Conservation (phyloP, 2,329 filamentous ascomycete genomes). For the Zopfia rhizophila region DNA sequence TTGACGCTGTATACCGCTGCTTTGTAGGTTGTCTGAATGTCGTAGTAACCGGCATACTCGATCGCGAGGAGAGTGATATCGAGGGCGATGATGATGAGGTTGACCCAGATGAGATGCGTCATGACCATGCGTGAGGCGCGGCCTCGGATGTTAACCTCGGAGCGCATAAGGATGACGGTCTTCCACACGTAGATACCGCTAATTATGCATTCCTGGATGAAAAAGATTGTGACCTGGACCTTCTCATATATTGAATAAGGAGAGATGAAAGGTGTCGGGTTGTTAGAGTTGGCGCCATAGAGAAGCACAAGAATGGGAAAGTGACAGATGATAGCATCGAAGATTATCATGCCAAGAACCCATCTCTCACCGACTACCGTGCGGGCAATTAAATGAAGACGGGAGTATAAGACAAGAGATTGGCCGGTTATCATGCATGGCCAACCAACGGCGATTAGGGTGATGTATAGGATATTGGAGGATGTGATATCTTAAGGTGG, state of each 20-base stretch:
- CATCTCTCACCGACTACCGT: slow-evolving; percentile 50
- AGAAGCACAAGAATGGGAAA: slow-evolving; percentile 64
- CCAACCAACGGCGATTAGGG: slow-evolving; percentile 61
- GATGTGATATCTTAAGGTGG: slow-evolving; percentile 38
- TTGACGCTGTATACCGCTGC: slow-evolving; percentile 55
- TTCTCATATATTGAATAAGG: slow-evolving; percentile 47
- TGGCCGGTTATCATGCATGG: slow-evolving; percentile 69
- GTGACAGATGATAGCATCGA: slow-evolving; percentile 63
- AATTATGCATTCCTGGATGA: slow-evolving; percentile 44
- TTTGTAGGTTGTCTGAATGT: slow-evolving; percentile 52
- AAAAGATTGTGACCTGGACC: slow-evolving; percentile 50
- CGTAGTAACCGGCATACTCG: slow-evolving; percentile 50
- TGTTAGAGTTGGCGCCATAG: slow-evolving; percentile 58
- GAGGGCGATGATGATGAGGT: slow-evolving; percentile 50
- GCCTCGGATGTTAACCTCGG: slow-evolving; percentile 18
- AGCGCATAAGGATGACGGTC: slow-evolving; percentile 13
- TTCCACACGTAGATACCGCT: slow-evolving; percentile 23
- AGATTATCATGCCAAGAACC: slow-evolving; percentile 66
- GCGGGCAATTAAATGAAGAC: slow-evolving; percentile 66
- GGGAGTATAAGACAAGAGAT: slow-evolving; percentile 68
- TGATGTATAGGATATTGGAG: slow-evolving; percentile 50
- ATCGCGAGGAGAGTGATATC: slow-evolving; percentile 52
- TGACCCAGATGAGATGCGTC: slow-evolving; percentile 45
- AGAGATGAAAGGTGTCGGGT: slow-evolving; percentile 33
- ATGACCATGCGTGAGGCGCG: slow-evolving; percentile 21